phyloP scores from a whole-genome alignment of 805 yeast species.

The Barnettozyma vustinii region DNA sequence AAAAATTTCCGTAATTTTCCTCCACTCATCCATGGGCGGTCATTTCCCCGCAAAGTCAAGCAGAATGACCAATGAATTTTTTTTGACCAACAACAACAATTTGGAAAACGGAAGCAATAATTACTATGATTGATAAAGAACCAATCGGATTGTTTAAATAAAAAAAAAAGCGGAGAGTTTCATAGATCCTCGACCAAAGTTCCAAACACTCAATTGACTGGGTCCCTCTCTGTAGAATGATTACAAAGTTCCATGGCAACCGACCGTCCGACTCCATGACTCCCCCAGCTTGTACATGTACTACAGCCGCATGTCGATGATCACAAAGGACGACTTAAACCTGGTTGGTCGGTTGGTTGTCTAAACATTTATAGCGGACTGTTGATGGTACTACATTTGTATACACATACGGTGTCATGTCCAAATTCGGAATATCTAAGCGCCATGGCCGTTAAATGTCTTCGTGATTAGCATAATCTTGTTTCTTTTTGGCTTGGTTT shows the following conservation, averaged over 20 bases:
- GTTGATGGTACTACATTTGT: too few species aligned
- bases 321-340: not conserved
- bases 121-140: not conserved
- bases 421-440: not conserved
- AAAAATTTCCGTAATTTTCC: not conserved
- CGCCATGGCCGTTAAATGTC: not conserved
- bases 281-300: too few species aligned
- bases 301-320: too few species aligned
- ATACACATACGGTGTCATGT: too few species aligned
- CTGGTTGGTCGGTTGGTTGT: not conserved
- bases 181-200: too few species aligned
- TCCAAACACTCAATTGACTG: too few species aligned
- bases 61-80: not conserved
- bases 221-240: too few species aligned
- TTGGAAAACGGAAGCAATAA: not conserved
- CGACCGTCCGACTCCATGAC: too few species aligned
- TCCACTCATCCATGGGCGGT: not conserved
- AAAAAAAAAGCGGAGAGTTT: not conserved
- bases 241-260: too few species aligned
- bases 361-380: too few species aligned
- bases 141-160: not conserved
- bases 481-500: too few species aligned
- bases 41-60: not conserved
- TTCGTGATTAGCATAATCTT: not conserved
- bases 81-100: not conserved